Evolutionary conservation across 2,329 filamentous ascomycete species (phyloP).

Genomic region (Penicillium sp.): DNA sequence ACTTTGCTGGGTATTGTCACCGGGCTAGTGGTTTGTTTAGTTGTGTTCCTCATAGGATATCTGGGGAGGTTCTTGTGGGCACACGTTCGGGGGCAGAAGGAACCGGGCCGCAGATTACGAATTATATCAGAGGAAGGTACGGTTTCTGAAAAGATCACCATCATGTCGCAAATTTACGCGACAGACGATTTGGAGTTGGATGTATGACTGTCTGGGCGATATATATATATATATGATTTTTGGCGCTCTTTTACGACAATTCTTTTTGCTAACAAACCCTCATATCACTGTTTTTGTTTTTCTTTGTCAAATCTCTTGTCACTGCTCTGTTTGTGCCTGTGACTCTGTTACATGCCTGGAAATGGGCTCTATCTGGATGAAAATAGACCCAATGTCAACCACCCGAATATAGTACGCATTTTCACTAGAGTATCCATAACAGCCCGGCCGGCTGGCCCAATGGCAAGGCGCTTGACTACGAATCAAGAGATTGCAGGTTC

Average conservation of each 20-base stretch:
- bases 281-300: not conserved
- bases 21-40: conserved; percentile 37
- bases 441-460: conserved; percentile 47
- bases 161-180: conserved; percentile 12
- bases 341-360: not conserved
- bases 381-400: rapidly evolving
- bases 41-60: conserved; percentile 39
- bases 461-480: conserved; percentile 54
- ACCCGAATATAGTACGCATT: not conserved
- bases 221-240: not conserved
- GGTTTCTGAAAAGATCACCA: conserved; percentile 17
- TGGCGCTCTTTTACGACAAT: not conserved
- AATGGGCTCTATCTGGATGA: not conserved
- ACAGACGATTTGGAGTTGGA: conserved; percentile 1
- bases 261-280: not conserved
- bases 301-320: not conserved
- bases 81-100: conserved; percentile 6
- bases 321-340: not conserved
- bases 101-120: not conserved
- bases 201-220: not conserved
- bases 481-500: conserved; percentile 54
- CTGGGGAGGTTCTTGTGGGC: conserved; percentile 16
- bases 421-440: too few relatives aligned
- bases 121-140: conserved; percentile 11
- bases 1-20: conserved; percentile 38